A percentile compares a stretch with the other conserved stretches of the same genome.
phyloP scores from a whole-genome alignment of 495 filamentous ascomycete species.

The Neurospora tetrasperma region DNA sequence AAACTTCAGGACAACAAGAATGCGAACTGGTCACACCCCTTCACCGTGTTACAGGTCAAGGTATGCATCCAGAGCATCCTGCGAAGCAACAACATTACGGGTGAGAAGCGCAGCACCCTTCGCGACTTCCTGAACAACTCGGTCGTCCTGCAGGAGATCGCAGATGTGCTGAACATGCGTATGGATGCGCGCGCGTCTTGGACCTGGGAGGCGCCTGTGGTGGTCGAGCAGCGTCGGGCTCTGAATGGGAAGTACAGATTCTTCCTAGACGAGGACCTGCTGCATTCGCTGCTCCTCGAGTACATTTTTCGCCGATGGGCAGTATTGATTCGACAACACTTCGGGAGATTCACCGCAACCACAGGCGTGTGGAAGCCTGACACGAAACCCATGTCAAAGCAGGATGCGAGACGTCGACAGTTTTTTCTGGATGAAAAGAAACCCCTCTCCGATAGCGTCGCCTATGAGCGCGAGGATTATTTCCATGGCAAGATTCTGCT shows the following conservation, averaged over 20 bases:
- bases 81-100: constrained; percentile 45
- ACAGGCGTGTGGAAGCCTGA: constrained; percentile 29
- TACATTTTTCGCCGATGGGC: constrained; percentile 42
- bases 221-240: constrained; percentile 38
- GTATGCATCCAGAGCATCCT: constrained; percentile 42
- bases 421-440: constrained; percentile 11
- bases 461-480: constrained; percentile 3
- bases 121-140: constrained; percentile 49
- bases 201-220: constrained; percentile 38
- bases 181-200: constrained; percentile 47
- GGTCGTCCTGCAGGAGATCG: constrained; percentile 49
- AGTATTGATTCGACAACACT: constrained; percentile 1
- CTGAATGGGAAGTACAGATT: constrained; percentile 59
- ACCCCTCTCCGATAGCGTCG: not conserved
- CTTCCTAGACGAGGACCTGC: constrained; percentile 58
- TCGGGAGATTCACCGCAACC: constrained; percentile 38
- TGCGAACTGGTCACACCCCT: constrained; percentile 7
- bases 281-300: constrained; percentile 54
- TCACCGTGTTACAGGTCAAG: constrained; percentile 11
- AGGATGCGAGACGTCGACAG: constrained; percentile 10
- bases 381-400: constrained; percentile 12
- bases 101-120: constrained; percentile 48
- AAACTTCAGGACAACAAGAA: constrained; percentile 10
- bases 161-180: constrained; percentile 60
- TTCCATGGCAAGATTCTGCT: constrained; percentile 29